Conservation (phyloP, 768 basidiomycete genomes). For the Boletus tomentosulus region DNA sequence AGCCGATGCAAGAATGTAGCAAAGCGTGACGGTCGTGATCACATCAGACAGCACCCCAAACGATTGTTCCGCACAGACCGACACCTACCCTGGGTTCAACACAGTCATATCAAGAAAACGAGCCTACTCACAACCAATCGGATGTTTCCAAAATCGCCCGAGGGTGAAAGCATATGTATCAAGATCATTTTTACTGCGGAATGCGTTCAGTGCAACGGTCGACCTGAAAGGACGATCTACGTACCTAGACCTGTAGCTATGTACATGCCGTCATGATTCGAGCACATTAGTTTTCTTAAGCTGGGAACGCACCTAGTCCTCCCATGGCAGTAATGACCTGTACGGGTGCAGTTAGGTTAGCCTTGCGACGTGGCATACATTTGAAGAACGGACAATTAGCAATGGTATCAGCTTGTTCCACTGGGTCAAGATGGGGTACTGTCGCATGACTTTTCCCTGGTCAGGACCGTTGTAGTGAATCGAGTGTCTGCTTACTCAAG, state of each 20-base stretch:
- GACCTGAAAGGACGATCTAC: background rate
- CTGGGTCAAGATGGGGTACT: constrained; percentile 1
- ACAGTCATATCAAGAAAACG: background rate
- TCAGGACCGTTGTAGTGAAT: background rate
- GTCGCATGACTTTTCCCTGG: background rate
- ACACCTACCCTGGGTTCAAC: background rate
- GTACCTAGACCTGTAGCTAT: constrained; percentile 5
- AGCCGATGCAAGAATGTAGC: constrained; percentile 11
- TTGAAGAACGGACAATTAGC: constrained; percentile 2
- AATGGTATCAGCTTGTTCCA: background rate
- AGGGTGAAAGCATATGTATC: background rate
- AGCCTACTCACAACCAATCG: background rate
- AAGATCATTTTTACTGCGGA: background rate
- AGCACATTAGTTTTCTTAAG: background rate
- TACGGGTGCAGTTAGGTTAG: background rate
- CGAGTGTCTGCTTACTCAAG: background rate
- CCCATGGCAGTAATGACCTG: background rate
- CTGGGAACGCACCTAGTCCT: constrained; percentile 1
- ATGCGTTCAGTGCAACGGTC: background rate
- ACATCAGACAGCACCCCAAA: constrained; percentile 4
- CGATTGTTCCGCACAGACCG: constrained; percentile 1
- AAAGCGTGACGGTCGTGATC: constrained; percentile 7
- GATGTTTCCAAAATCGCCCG: background rate
- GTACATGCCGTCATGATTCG: background rate
- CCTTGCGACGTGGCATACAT: background rate